Evolutionary conservation across 768 basidiomycete species (phyloP).

Genomic region (Sporobolomyces pararoseus): DNA sequence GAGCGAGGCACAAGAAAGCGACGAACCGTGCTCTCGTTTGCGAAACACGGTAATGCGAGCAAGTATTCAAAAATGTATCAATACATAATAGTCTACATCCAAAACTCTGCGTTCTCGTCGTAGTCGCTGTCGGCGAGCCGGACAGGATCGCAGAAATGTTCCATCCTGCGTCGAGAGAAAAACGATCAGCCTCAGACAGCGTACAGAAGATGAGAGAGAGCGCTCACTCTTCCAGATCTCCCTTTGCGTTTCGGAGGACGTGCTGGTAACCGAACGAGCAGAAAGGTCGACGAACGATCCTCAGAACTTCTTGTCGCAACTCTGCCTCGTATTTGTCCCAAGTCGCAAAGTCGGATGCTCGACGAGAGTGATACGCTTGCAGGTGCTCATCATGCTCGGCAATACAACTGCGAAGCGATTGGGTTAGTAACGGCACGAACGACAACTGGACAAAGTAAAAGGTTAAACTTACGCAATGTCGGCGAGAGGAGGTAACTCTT

Average conservation of each 20-base stretch:
- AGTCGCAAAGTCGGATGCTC: conserved; percentile 28
- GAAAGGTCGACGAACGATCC: conserved; percentile 32
- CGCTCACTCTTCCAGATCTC: conserved; percentile 4
- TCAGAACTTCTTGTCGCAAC: conserved; percentile 22
- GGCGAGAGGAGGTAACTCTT: conserved; percentile 21
- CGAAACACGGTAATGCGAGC: no score
- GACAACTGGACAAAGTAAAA: no score
- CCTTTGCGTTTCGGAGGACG: conserved; percentile 13
- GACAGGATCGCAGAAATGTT: conserved; percentile 19
- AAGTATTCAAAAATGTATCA: no score
- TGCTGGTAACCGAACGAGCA: conserved; percentile 31
- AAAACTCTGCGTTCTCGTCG: conserved; percentile 1
- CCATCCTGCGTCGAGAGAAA: background rate
- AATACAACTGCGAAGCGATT: conserved; percentile 14
- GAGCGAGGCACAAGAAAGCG: background rate
- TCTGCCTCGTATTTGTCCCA: conserved; percentile 28
- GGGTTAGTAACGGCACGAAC: background rate
- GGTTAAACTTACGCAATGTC: conserved; percentile 29
- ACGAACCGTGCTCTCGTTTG: no score
- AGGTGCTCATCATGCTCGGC: conserved; percentile 30
- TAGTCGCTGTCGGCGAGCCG: conserved; percentile 1
- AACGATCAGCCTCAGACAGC: background rate
- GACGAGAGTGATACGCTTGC: conserved; percentile 35
- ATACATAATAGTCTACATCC: background rate
- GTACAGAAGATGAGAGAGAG: background rate